A percentile compares a stretch with the other conserved stretches of the same genome.
Evolutionary conservation across 2,329 filamentous ascomycete genomes (phyloP).

Genomic region (Colletotrichum liriopes): DNA sequence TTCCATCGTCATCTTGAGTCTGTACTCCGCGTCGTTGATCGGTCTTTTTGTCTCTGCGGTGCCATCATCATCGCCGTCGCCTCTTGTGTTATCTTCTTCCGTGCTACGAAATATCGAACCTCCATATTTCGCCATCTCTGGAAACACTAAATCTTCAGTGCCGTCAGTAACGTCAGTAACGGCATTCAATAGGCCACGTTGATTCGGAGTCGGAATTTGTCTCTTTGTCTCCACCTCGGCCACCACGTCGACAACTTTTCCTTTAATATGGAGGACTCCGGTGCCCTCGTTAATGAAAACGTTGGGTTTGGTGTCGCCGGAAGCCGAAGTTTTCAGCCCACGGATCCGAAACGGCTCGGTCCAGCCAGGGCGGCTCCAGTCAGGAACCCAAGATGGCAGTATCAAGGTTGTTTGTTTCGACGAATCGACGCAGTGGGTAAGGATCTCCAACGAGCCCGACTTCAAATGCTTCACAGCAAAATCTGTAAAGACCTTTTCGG

Average conservation of each 20-base stretch:
- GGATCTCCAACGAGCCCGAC: constrained; percentile 8
- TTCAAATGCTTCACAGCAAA: constrained; percentile 1
- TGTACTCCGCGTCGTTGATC: constrained; percentile 14
- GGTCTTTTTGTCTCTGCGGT: neutral
- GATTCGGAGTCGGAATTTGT: neutral
- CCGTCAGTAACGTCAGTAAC: no score
- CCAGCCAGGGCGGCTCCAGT: constrained; percentile 41
- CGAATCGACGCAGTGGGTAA: constrained; percentile 24
- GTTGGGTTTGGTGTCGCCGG: neutral
- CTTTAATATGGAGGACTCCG: constrained; percentile 8
- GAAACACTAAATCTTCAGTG: no score
- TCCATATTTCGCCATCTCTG: neutral
- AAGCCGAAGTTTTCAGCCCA: neutral
- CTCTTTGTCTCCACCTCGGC: constrained; percentile 14
- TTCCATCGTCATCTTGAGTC: neutral
- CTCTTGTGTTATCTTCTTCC: neutral
- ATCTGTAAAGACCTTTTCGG: constrained; percentile 17
- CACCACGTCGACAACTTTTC: constrained; percentile 9
- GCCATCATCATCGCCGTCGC: neutral
- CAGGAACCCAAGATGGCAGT: constrained; percentile 41
- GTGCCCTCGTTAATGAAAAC: neutral
- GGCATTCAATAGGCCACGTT: neutral
- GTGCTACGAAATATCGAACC: neutral
- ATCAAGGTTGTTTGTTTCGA: constrained; percentile 21
- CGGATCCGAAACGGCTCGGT: constrained; percentile 36